Conservation (phyloP, 768 basidiomycete genomes). For the Rhizopogon vulgaris region DNA sequence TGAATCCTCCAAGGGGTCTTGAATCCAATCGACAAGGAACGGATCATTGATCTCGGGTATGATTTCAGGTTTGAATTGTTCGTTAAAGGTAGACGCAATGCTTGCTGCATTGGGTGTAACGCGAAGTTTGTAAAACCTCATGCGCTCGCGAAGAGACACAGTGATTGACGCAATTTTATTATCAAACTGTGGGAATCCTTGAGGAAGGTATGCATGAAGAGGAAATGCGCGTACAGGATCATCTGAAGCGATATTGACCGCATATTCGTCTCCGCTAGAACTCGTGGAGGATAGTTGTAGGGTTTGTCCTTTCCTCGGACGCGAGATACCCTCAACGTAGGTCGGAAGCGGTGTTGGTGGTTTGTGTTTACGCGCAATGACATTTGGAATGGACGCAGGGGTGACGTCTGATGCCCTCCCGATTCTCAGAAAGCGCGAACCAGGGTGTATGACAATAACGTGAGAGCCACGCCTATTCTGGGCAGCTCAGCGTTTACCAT, state of each 20-base stretch:
- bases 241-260: constrained; percentile 39
- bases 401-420: constrained; percentile 75
- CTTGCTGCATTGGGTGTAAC: constrained; percentile 65
- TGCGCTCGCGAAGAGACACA: constrained; percentile 69
- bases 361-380: constrained; percentile 63
- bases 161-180: constrained; percentile 68
- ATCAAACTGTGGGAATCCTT: constrained; percentile 48
- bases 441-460: constrained; percentile 74
- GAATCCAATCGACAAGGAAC: constrained; percentile 81
- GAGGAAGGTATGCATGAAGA: not conserved
- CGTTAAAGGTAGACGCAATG: constrained; percentile 75
- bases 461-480: constrained; percentile 64
- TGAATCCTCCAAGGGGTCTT: constrained; percentile 39
- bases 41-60: constrained; percentile 83
- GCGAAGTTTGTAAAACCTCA: constrained; percentile 80
- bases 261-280: constrained; percentile 45
- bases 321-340: constrained; percentile 46
- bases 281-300: constrained; percentile 15
- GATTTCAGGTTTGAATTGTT: constrained; percentile 77
- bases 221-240: constrained; percentile 48
- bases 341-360: constrained; percentile 35
- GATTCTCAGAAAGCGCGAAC: constrained; percentile 66
- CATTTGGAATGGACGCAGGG: constrained; percentile 60
- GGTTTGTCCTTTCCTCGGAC: constrained; percentile 40
- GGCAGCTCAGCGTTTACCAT: constrained; percentile 24